Conservation (phyloP, 169 alveolate species). For the Cardiosporidium cionae region DNA sequence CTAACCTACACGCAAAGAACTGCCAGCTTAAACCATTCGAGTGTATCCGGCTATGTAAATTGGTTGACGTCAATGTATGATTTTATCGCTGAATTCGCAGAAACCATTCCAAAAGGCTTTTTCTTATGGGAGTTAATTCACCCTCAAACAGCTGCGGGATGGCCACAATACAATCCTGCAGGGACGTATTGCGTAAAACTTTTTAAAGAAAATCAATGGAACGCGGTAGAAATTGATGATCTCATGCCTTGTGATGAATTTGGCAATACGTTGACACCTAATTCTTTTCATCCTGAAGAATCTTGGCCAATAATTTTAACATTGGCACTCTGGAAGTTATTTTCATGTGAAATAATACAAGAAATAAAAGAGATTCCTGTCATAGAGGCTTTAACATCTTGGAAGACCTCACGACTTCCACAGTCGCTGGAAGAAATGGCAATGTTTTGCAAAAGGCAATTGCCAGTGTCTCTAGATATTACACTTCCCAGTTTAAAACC, state of each 20-base stretch:
- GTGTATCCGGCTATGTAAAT: background rate
- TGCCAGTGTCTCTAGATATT: too few relatives aligned
- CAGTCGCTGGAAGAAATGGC: background rate
- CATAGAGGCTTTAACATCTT: background rate
- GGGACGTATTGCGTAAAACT: conserved; percentile 11
- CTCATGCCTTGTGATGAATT: conserved; percentile 4
- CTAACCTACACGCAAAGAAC: too few relatives aligned
- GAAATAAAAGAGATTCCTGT: background rate
- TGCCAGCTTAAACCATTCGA: too few relatives aligned
- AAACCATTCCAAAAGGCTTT: conserved; percentile 3
- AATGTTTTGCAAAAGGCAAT: background rate
- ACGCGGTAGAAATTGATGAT: conserved; percentile 18
- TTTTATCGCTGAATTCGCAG: conserved; percentile 18
- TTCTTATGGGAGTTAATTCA: conserved; percentile 28
- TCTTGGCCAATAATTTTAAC: conserved; percentile 23
- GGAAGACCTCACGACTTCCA: background rate
- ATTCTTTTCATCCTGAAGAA: background rate
- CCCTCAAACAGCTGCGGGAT: conserved; percentile 23
- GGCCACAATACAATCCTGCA: conserved; percentile 21
- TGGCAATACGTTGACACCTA: conserved; percentile 4
- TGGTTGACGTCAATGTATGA: background rate
- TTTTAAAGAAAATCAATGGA: conserved; percentile 11
- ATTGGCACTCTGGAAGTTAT: conserved; percentile 12
- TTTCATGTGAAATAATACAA: background rate
- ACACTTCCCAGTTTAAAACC: too few relatives aligned